A percentile compares a stretch with the other conserved stretches of the same genome.
These are phyloP conservation scores for Erythrobasidium yunnanense DNA, from an alignment of 768 basidiomycete species.

Conservation along the genomic window DNA sequence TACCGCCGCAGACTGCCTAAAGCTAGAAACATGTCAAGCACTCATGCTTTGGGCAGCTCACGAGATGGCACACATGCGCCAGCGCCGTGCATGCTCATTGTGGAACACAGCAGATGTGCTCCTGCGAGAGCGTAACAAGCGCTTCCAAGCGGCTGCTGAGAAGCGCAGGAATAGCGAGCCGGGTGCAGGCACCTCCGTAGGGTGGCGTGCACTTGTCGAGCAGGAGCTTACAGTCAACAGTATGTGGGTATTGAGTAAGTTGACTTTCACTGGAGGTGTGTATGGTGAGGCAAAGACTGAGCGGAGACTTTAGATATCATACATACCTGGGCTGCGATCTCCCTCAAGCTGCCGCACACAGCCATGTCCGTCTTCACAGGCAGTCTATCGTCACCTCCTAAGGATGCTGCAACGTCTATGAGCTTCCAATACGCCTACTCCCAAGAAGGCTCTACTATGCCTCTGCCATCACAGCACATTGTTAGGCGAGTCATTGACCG, in stretches of 20 bases:
- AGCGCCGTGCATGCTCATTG: not conserved
- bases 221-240: constrained; percentile 22
- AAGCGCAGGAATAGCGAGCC: not conserved
- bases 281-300: not conserved
- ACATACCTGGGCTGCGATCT: constrained; percentile 12
- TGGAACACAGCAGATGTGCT: constrained; percentile 11
- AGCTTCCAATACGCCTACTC: not conserved
- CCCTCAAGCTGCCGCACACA: constrained; percentile 14
- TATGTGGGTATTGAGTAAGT: constrained; percentile 11
- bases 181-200: not conserved
- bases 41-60: constrained; percentile 21
- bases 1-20: not conserved
- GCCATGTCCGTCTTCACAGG: constrained; percentile 11
- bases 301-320: not conserved
- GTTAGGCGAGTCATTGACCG: constrained; percentile 11
- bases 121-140: not conserved
- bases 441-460: not conserved
- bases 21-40: constrained; percentile 4
- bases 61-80: constrained; percentile 23
- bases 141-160: not conserved
- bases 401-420: not conserved
- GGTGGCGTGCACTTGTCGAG: constrained; percentile 15
- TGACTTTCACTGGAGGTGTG: too few relatives aligned
- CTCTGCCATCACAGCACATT: not conserved
- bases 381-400: not conserved